Evolutionary conservation across 768 basidiomycete species (phyloP).

Genomic region (Pleurotus cornucopiae): DNA sequence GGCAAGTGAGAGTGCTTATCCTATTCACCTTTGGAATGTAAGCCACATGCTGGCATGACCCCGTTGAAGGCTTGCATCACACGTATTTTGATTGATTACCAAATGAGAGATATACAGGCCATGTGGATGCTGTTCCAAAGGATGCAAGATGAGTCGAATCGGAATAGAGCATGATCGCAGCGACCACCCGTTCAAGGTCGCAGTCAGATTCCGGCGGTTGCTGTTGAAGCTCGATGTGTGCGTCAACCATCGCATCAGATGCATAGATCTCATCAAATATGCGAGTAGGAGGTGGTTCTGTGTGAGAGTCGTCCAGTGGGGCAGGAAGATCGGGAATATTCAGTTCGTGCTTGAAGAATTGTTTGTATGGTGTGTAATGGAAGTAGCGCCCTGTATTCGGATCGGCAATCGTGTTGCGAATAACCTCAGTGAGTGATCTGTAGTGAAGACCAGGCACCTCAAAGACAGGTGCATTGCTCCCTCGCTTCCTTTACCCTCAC

Average conservation of each 20-base stretch:
- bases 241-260: conserved; percentile 12
- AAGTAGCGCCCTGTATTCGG: conserved; percentile 1
- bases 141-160: conserved; percentile 24
- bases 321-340: too few relatives aligned
- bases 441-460: conserved; percentile 17
- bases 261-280: conserved; percentile 17
- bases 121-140: conserved; percentile 24
- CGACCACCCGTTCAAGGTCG: conserved; percentile 10
- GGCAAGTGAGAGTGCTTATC: too few relatives aligned
- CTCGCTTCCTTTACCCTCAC: conserved; percentile 12
- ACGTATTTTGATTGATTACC: conserved; percentile 32
- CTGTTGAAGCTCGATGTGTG: conserved; percentile 6
- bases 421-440: conserved; percentile 14
- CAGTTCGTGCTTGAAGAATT: conserved; percentile 10
- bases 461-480: conserved; percentile 13
- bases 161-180: conserved; percentile 21
- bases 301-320: neutral
- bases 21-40: conserved; percentile 22
- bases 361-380: conserved; percentile 17
- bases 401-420: conserved; percentile 11
- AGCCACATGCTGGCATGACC: conserved; percentile 23
- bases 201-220: conserved; percentile 9
- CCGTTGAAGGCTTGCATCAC: conserved; percentile 15
- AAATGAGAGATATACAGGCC: conserved; percentile 31
- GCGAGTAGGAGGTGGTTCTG: neutral